phyloP scores from a whole-genome alignment of 1,284 basidiomycete species.

The Crepidotus sp. region DNA sequence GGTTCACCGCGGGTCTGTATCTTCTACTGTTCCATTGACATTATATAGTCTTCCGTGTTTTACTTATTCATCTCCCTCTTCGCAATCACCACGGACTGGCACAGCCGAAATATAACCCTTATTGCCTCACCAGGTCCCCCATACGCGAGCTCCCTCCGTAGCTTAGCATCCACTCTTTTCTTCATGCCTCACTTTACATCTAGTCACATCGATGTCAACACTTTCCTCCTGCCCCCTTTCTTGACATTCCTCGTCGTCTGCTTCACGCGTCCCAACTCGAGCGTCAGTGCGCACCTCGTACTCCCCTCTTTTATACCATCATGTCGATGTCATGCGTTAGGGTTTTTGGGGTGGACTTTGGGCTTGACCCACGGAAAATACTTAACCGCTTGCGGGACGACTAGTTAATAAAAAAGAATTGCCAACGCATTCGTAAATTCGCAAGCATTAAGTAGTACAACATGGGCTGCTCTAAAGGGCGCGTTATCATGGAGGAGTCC shows the following conservation, averaged over 20 bases:
- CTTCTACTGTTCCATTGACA: constrained; percentile 17
- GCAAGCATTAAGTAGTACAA: constrained; percentile 19
- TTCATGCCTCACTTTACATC: constrained; percentile 12
- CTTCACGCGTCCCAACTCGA: constrained; percentile 22
- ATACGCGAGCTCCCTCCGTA: constrained; percentile 10
- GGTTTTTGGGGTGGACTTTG: constrained; percentile 9
- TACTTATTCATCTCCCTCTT: constrained; percentile 18
- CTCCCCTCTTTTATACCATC: constrained; percentile 21
- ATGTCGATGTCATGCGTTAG: constrained; percentile 5
- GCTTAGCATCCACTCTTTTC: constrained; percentile 18
- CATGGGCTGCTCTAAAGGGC: constrained; percentile 13
- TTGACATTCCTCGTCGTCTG: constrained; percentile 11
- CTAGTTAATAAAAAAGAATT: constrained; percentile 7
- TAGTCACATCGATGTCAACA: constrained; percentile 6
- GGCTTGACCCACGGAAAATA: constrained; percentile 3
- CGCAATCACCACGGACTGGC: constrained; percentile 15
- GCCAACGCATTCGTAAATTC: not conserved
- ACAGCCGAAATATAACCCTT: constrained; percentile 19
- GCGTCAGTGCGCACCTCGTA: constrained; percentile 25
- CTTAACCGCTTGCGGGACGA: constrained; percentile 13
- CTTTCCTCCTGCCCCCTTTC: constrained; percentile 4
- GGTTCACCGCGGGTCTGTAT: constrained; percentile 17
- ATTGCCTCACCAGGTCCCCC: constrained; percentile 13
- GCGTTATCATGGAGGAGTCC: constrained; percentile 8
- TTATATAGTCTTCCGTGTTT: constrained; percentile 18